Evolutionary conservation across 371 early-diverging fungal genomes (phyloP).

Genomic region (Coemansia sp.): DNA sequence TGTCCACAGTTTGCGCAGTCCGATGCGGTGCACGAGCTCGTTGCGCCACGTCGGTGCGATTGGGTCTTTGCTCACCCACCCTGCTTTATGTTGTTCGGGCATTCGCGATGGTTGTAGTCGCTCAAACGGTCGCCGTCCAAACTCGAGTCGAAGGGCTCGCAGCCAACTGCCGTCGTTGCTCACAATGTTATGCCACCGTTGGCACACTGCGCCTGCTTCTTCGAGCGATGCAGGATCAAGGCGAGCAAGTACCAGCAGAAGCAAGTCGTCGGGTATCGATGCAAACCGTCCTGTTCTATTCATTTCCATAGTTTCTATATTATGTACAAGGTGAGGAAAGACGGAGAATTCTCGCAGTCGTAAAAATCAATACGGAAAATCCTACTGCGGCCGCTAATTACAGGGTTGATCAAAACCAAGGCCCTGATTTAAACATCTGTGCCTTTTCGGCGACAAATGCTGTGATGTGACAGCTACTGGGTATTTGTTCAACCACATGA

Average conservation of each 20-base stretch:
- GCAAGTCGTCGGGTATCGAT: conserved; percentile 24
- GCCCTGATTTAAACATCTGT: neutral
- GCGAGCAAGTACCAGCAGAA: conserved; percentile 12
- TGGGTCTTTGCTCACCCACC: neutral
- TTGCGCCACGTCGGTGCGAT: conserved; percentile 9
- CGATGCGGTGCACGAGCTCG: conserved; percentile 15
- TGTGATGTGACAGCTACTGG: neutral
- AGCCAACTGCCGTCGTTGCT: conserved; percentile 35
- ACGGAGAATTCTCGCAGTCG: no score
- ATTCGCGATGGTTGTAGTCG: conserved; percentile 9
- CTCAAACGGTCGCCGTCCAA: conserved; percentile 15
- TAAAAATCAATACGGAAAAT: no score
- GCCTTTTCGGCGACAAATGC: neutral
- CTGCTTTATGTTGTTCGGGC: neutral
- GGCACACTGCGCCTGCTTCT: conserved; percentile 20
- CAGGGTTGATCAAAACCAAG: no score
- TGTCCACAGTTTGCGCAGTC: conserved; percentile 15
- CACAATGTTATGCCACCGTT: conserved; percentile 18
- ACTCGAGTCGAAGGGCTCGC: conserved; percentile 13
- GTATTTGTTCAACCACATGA: neutral
- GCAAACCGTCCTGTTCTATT: neutral
- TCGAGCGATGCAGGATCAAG: conserved; percentile 19
- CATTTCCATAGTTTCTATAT: neutral
- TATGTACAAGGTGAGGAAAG: neutral
- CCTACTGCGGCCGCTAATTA: neutral